phyloP scores from a whole-genome alignment of 768 basidiomycete species.

The Tulasnella sp. region DNA sequence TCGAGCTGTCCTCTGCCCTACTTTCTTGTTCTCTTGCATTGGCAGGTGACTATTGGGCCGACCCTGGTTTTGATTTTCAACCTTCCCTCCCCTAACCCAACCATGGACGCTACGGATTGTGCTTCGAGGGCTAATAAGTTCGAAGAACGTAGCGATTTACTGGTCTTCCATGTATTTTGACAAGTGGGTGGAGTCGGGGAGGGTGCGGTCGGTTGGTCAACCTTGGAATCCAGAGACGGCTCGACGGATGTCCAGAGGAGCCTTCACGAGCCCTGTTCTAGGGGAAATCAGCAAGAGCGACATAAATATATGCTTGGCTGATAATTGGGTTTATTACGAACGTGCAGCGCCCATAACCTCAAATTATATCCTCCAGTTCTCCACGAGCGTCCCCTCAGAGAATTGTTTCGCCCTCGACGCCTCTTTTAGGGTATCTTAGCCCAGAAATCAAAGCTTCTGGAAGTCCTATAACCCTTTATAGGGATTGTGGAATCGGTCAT shows the following conservation, averaged over 20 bases:
- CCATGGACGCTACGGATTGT: constrained; percentile 49
- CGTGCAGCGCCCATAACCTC: constrained; percentile 68
- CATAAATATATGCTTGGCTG: background rate
- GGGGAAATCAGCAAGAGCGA: background rate
- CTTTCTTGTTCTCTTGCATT: background rate
- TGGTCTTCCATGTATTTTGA: constrained; percentile 35
- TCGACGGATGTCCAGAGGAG: constrained; percentile 61
- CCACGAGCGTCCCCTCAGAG: constrained; percentile 82
- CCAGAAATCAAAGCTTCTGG: constrained; percentile 91
- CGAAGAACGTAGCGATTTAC: constrained; percentile 39
- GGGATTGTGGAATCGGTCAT: constrained; percentile 88
- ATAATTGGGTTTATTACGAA: constrained; percentile 32
- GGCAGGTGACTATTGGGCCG: constrained; percentile 24
- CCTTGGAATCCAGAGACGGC: constrained; percentile 45
- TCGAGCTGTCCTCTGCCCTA: constrained; percentile 2
- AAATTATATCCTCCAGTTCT: constrained; percentile 71
- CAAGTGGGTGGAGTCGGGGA: background rate
- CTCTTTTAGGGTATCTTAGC: constrained; percentile 77
- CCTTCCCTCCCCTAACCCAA: constrained; percentile 55
- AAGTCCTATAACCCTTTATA: constrained; percentile 63
- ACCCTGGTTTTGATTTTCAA: constrained; percentile 32
- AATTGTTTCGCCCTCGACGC: constrained; percentile 72
- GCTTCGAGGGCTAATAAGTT: background rate
- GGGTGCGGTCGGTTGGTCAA: constrained; percentile 7
- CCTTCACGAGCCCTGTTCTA: constrained; percentile 56